Base-by-base conservation (phyloP, 495 filamentous ascomycete species). In the Lophiostoma macrostomum region DNA sequence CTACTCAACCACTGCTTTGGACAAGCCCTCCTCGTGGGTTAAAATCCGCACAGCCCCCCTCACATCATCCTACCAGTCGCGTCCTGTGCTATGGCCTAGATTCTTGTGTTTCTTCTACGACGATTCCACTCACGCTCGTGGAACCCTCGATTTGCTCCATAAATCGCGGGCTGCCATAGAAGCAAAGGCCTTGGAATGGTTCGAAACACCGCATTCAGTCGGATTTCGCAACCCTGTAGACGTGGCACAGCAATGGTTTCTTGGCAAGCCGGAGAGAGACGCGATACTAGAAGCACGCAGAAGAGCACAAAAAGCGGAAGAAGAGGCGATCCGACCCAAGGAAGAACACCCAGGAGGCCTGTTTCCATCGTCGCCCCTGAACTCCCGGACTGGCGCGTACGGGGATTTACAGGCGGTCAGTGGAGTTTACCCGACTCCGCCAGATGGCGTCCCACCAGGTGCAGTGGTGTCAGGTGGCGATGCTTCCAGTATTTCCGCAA, bases 391-490 rank as follows among this genome's bases (percentile, higher is more conserved):
- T n/a, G 56, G 53, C n/a, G 45, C 37, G 0, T 64, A 58, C 41
- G 61, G 55, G 4, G 63, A 64, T 39, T 14, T 63, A 10, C 51
- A 60, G 34, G 29, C 53, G 1, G 53, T 39, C 10, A 53, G 44
- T n/a, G 60, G 85, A 11, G 82, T 95, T 42, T 95, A 96, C 67
- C 90, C 87, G 6, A 96, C 90, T 4, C 90, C 90, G 22, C 90
- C 90, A 35, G 90, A 94, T 65, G 87, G 80, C 8, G 69, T 85
- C 25, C 67, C 74, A 37, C 69, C 66, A 10, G 60, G 53, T 18
- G 41, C 42, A 16, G 27, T 14, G 1, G 19, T 40, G 14, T 50
- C 60, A 22, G 41, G 25, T 20, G 42, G 48, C 13, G 54, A 58
- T 37, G 45, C 30, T 22, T 32, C 54, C n/a, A 34, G 36, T 40